Conservation (phyloP, 768 basidiomycete species). For the Pleurotus cornucopiae region DNA sequence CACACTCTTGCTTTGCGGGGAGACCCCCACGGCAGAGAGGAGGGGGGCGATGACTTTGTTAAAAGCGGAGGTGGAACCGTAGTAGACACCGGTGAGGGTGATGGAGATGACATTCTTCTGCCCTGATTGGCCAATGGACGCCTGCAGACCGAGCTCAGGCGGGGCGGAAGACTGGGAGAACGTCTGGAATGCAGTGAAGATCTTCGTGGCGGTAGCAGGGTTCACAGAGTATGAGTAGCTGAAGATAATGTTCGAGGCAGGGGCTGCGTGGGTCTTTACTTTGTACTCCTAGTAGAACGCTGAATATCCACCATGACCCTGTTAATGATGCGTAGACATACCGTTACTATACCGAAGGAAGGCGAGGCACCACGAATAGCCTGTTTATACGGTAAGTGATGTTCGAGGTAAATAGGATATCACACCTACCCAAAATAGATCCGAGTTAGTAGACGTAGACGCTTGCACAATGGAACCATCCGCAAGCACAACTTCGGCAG, state of each 20-base stretch:
- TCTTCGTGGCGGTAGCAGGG: slow-evolving; percentile 25
- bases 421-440: slow-evolving; percentile 46
- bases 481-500: slow-evolving; percentile 27
- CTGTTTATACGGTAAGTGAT: slow-evolving; percentile 16
- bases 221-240: slow-evolving; percentile 33
- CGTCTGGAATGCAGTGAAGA: slow-evolving; percentile 29
- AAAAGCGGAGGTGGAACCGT: slow-evolving; percentile 24
- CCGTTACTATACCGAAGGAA: slow-evolving; percentile 37
- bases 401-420: background rate
- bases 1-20: slow-evolving; percentile 18
- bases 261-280: slow-evolving; percentile 29
- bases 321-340: background rate
- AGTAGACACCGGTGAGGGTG: slow-evolving; percentile 33
- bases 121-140: background rate
- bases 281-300: background rate
- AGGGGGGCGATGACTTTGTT: slow-evolving; percentile 29
- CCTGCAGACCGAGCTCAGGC: slow-evolving; percentile 28
- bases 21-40: slow-evolving; percentile 22
- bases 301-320: background rate
- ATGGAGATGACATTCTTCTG: slow-evolving; percentile 21
- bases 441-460: slow-evolving; percentile 29
- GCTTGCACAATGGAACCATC: slow-evolving; percentile 32
- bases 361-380: slow-evolving; percentile 35
- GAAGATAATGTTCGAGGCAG: slow-evolving; percentile 33
- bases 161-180: slow-evolving; percentile 30